phyloP scores from a whole-genome alignment of 2,329 filamentous ascomycete genomes.

The Colletotrichum sp. region DNA sequence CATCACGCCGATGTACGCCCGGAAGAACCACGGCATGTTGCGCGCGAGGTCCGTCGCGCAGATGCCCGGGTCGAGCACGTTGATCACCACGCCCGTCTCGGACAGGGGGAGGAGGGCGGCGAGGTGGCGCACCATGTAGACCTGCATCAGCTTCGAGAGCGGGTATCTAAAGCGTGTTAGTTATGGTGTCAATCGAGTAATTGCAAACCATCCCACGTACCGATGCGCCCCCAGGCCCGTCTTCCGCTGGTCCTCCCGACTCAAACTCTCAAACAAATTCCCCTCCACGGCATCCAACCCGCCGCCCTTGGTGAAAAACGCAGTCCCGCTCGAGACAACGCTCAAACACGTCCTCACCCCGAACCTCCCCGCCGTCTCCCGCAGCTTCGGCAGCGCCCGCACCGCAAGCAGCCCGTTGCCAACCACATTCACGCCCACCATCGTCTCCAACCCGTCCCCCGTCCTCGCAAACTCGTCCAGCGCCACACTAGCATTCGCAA shows the following conservation, averaged over 20 bases:
- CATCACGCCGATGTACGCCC: neutral
- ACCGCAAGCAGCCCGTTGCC: neutral
- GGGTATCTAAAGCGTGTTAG: neutral
- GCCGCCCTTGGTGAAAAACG: neutral
- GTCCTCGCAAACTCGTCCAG: neutral
- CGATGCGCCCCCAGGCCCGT: neutral
- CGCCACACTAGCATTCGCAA: neutral
- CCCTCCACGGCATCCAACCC: neutral
- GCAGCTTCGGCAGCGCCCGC: neutral
- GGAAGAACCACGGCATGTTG: neutral
- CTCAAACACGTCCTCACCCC: neutral
- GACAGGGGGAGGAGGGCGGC: slow-evolving; percentile 26
- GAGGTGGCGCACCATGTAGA: slow-evolving; percentile 28
- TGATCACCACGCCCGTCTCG: slow-evolving; percentile 32
- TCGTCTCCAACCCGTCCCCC: neutral
- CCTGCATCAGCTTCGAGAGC: slow-evolving; percentile 30
- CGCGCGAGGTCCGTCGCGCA: slow-evolving; percentile 27
- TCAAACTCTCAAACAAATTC: neutral
- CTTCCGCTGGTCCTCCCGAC: neutral
- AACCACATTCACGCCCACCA: neutral
- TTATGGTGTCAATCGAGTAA: rapidly evolving
- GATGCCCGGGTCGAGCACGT: slow-evolving; percentile 33
- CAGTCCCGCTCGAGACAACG: neutral
- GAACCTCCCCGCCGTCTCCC: neutral
- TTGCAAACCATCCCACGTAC: neutral